These are phyloP conservation scores for Pisolithus sp. DNA, from an alignment of 768 basidiomycete genomes.

Conservation along the genomic window DNA sequence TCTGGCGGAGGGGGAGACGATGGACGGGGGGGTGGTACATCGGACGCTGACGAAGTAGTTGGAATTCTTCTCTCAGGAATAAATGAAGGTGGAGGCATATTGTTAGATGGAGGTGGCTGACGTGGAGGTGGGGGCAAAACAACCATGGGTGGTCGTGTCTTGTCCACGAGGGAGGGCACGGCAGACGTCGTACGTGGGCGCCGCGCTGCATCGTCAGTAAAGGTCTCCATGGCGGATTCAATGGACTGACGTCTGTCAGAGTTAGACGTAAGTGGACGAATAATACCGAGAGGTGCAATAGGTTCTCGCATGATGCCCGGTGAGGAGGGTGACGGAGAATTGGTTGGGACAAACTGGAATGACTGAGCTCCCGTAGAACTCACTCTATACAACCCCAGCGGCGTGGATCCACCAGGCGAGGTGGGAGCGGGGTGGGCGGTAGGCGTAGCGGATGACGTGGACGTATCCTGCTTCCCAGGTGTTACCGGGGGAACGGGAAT, in stretches of 20 bases:
- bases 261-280: slow-evolving; percentile 44
- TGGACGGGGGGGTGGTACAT: slow-evolving; percentile 76
- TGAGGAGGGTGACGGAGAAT: slow-evolving; percentile 32
- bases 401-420: slow-evolving; percentile 21
- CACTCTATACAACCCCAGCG: slow-evolving; percentile 48
- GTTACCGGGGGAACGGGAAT: slow-evolving; percentile 20
- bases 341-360: slow-evolving; percentile 56
- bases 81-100: slow-evolving; percentile 70
- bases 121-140: slow-evolving; percentile 73
- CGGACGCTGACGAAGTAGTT: slow-evolving; percentile 40
- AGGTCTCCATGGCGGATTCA: slow-evolving; percentile 58
- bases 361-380: slow-evolving; percentile 46
- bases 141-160: slow-evolving; percentile 82
- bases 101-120: slow-evolving; percentile 62
- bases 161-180: slow-evolving; percentile 54
- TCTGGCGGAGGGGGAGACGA: slow-evolving; percentile 91
- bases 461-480: slow-evolving; percentile 20
- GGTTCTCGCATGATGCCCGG: slow-evolving; percentile 47
- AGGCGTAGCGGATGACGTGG: slow-evolving; percentile 27
- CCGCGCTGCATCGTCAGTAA: slow-evolving; percentile 38
- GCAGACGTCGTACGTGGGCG: slow-evolving; percentile 63
- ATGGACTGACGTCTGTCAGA: slow-evolving; percentile 66
- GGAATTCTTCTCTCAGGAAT: slow-evolving; percentile 62
- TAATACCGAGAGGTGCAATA: slow-evolving; percentile 35
- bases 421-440: slow-evolving; percentile 29